Percentiles rank a stretch among this genome's conserved stretches.
Conservation (phyloP, 768 basidiomycete species). For the Suillus paluster region DNA sequence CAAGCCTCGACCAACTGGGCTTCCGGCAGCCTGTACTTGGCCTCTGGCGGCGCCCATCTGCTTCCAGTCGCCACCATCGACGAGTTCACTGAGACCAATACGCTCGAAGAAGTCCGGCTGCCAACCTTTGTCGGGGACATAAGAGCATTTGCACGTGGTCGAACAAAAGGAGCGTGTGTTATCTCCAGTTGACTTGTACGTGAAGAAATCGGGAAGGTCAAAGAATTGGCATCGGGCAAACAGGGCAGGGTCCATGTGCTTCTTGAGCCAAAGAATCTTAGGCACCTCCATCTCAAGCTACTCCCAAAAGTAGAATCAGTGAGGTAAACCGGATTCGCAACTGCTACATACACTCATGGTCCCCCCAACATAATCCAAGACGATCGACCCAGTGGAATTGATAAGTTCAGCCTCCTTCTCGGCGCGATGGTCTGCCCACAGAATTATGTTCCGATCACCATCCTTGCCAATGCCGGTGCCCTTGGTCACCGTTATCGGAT, state of each 20-base stretch:
- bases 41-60: constrained; percentile 75
- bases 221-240: constrained; percentile 84
- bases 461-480: constrained; percentile 62
- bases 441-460: constrained; percentile 84
- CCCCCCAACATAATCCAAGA: constrained; percentile 94
- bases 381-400: constrained; percentile 81
- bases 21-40: constrained; percentile 75
- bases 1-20: constrained; percentile 86
- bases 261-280: constrained; percentile 96
- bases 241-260: constrained; percentile 70
- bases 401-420: constrained; percentile 90
- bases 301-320: constrained; percentile 12
- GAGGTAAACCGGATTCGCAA: constrained; percentile 3
- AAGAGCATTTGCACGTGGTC: constrained; percentile 95
- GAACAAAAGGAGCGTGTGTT: constrained; percentile 88
- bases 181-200: constrained; percentile 82
- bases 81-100: constrained; percentile 80
- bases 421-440: constrained; percentile 98
- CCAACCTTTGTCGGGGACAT: constrained; percentile 88
- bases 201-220: constrained; percentile 95
- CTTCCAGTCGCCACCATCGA: constrained; percentile 62
- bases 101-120: constrained; percentile 82
- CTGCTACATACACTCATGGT: constrained; percentile 79
- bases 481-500: constrained; percentile 75
- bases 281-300: constrained; percentile 99